Evolutionary conservation across 2,329 filamentous ascomycete genomes (phyloP), one percentile per base, ranked within the genome.

Genomic region (Zasmidium cellare): DNA sequence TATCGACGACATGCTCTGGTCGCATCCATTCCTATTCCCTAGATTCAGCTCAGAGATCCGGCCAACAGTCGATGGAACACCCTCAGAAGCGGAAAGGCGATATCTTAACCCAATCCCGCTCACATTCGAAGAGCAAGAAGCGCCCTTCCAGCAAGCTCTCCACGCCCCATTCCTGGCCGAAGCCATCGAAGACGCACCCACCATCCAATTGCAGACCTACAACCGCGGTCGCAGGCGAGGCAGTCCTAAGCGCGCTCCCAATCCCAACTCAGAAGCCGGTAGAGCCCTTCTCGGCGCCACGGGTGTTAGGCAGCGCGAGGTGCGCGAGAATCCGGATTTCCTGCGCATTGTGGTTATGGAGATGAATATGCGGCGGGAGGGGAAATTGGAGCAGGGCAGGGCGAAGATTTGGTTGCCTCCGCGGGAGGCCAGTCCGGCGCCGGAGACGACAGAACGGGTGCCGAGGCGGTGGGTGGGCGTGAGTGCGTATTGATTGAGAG

Each of bases 361-460:
- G 72, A 86, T 87, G 84, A 87, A 87, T 69, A 87, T 87, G 85
- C 80, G 84, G 38, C 80, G 84, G 46, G 78, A 77, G 59, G 85
- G 85, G 55, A 87, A 87, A 72, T 74, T 87, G 46, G 83, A 84
- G 60, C 76, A 80, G 16, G 82, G 84, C 19, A 77, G 79, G 61
- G 85, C 85, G 23, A 79, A 79, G 56, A 78, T 87, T 59, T 87
- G 83, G 82, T 71, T 87, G 46, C 84, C 85, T 38, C 84, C 85
- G 46, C 78, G 85, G 60, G 75, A 78, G 62, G 69, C 65, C 25
- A 61, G 59, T 51, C 51, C 56, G 28, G 58, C 24, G 52, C 60
- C 69, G 23, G 65, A 45, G 24, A 51, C 46, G 53, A 56, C 31
- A 46, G 53, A 31, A 22, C 53, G 49, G 22, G 62, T 70, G 28